Conservation (phyloP, 345 rosid genomes). For the Hibiscus syriacus region DNA sequence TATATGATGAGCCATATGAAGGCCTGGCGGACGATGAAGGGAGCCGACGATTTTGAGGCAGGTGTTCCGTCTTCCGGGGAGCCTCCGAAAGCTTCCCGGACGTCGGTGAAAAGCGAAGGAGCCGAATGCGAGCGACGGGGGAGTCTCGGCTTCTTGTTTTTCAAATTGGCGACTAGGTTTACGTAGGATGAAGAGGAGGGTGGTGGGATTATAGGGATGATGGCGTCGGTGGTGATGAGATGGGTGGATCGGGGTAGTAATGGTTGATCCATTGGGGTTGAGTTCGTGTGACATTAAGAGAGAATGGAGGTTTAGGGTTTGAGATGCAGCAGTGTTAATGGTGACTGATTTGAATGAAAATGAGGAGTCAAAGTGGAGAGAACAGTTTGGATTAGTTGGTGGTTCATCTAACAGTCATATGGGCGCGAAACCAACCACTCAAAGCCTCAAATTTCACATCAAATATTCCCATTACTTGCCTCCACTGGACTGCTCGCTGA, state of each 20-base stretch:
- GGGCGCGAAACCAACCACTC: no score
- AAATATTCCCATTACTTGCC: no score
- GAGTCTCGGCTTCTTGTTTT: constrained; percentile 25
- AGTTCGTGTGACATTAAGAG: no score
- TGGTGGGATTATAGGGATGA: constrained; percentile 27
- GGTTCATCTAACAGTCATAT: no score
- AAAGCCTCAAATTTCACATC: no score
- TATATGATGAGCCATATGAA: constrained; percentile 45
- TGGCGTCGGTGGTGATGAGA: constrained; percentile 23
- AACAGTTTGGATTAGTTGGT: no score
- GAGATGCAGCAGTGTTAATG: no score
- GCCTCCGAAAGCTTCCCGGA: constrained; percentile 17
- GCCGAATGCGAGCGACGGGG: constrained; percentile 58
- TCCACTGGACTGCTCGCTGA: no score
- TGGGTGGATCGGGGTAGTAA: constrained; percentile 41
- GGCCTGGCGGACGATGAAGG: constrained; percentile 47
- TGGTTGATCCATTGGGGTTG: constrained; percentile 22
- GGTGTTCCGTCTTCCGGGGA: constrained; percentile 29
- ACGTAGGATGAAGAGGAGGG: constrained; percentile 26
- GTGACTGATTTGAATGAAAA: no score
- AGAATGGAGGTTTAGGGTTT: no score
- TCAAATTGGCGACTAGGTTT: constrained; percentile 39
- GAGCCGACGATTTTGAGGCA: constrained; percentile 18
- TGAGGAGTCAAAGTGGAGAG: no score
- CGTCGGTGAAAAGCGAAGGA: constrained; percentile 40